Evolutionary conservation across 1,284 basidiomycete genomes (phyloP).

Genomic region (Abortiporus biennis): DNA sequence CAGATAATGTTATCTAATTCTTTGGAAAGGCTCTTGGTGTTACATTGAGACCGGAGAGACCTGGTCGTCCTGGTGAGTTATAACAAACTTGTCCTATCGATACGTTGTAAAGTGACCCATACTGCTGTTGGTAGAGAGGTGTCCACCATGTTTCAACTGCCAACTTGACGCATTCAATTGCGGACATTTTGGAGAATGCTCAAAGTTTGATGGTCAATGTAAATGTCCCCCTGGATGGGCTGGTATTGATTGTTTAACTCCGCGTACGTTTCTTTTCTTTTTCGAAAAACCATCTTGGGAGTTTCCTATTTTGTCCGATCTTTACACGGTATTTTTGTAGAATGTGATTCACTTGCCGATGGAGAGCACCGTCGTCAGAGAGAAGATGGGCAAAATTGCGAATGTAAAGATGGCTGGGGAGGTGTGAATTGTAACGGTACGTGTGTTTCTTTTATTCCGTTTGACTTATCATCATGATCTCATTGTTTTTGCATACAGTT

Average conservation of each 20-base stretch:
- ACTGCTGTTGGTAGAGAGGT: conserved; percentile 34
- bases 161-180: conserved; percentile 78
- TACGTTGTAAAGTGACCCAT: too few species aligned
- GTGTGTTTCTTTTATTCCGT: conserved; percentile 15
- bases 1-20: too few species aligned
- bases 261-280: conserved; percentile 46
- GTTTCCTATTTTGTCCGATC: not conserved
- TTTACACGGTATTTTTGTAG: conserved; percentile 29
- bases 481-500: conserved; percentile 40
- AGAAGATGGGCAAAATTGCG: conserved; percentile 70
- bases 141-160: conserved; percentile 84
- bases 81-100: too few species aligned
- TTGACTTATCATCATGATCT: conserved; percentile 10
- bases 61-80: too few species aligned
- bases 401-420: conserved; percentile 91
- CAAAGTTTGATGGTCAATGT: conserved; percentile 86
- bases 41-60: too few species aligned
- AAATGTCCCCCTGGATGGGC: conserved; percentile 89
- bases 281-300: not conserved
- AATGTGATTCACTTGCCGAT: conserved; percentile 89
- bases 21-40: too few species aligned
- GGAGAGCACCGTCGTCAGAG: conserved; percentile 81
- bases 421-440: conserved; percentile 96
- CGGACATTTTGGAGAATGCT: conserved; percentile 83
- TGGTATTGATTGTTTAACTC: conserved; percentile 83